Evolutionary conservation across 177 flowering plant species (phyloP), one percentile per base, ranked within the genome.

Genomic region (Vitis hybrid): DNA sequence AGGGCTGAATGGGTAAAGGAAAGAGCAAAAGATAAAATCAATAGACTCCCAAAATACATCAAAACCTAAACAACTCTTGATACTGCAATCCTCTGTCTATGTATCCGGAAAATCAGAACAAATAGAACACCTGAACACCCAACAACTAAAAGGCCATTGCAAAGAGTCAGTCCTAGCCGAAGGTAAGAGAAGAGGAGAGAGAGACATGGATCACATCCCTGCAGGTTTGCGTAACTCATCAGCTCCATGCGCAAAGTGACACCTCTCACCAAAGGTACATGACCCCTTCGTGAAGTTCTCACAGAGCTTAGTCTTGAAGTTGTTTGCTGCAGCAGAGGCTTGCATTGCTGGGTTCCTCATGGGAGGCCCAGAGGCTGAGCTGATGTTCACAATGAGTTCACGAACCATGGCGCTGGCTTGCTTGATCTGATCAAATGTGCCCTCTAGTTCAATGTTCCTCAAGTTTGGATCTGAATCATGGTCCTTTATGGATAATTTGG

Each of bases 221-320:
- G 8, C 7, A 33, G 75, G 1, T 58, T 55, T 79, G 55, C 88
- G 87, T 64, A 85, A 68, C 15, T 89, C 88, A 7, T 74, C 83
- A 0, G 77, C 81, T n/a, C 93, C 91, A 71, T 87, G 93, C 1
- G 91, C 93, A 73, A 89, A 89, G 72, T 86, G 86, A 75, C 93
- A 87, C 74, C 86, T 79, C 1, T 89, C 93, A 16, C 88, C 91
- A 74, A 87, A 89, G 1, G 88, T 87, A 71, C 93, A 87, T 1
- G 87, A 66, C 15, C 93, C 93, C 65, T 83, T 86, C 0, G 80
- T 53, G 69, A 83, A 89, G 62, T 85, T 89, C 64, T 86, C 91
- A 60, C 91, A 87, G 1, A 83, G 59, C 69, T 83, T 87, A 0
- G 90, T 89, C 84, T 87, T 89, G 76, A 66, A 86, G 72, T 86